phyloP scores from a whole-genome alignment of 345 rosid species.

The Acer saccharum region DNA sequence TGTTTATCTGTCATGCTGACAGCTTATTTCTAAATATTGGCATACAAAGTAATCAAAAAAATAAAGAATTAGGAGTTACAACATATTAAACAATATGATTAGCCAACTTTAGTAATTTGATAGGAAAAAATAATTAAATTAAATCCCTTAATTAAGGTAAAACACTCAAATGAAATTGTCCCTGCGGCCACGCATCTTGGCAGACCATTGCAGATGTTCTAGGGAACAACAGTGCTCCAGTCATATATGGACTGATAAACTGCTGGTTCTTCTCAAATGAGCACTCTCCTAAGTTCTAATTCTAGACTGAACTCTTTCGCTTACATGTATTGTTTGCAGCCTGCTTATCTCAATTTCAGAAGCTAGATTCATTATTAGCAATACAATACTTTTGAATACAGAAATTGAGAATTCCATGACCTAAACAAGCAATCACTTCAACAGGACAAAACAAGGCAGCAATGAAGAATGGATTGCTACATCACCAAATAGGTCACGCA shows the following conservation, averaged over 20 bases:
- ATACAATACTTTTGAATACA: background rate
- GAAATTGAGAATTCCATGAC: background rate
- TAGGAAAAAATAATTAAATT: background rate
- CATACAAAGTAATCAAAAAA: background rate
- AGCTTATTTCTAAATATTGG: background rate
- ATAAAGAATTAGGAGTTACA: background rate
- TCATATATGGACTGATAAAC: background rate
- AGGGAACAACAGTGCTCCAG: background rate
- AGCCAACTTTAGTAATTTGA: background rate
- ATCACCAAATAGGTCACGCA: slow-evolving; percentile 10
- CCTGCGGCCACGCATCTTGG: too few relatives aligned
- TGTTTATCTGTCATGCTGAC: background rate
- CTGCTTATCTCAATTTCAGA: background rate
- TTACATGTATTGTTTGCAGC: background rate
- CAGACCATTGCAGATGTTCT: background rate
- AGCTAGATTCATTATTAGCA: background rate
- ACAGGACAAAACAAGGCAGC: background rate
- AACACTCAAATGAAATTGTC: background rate
- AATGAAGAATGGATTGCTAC: background rate
- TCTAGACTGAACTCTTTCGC: slow-evolving; percentile 5
- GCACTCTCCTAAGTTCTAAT: background rate
- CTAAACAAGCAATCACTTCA: background rate
- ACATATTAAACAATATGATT: background rate
- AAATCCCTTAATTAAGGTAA: background rate
- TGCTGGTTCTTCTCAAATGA: background rate